Evolutionary conservation across 148 eudicot genomes (phyloP), one percentile per base, ranked within the genome.

Genomic region (Fagopyrum tataricum): DNA sequence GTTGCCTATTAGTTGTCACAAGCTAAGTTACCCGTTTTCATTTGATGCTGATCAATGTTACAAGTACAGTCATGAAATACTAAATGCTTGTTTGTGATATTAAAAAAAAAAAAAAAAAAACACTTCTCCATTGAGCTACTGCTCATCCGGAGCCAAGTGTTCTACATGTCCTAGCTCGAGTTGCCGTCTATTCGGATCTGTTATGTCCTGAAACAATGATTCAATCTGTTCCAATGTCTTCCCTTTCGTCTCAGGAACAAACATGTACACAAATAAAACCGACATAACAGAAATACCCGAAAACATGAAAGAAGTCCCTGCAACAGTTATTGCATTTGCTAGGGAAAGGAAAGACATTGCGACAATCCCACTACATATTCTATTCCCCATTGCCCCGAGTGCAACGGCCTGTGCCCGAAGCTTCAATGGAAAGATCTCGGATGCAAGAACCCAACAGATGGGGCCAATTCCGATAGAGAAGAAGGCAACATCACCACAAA

Each of bases 401-500:
- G 88, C 97, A 6, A 84, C 82, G 4, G 95, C 97, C 61, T 92
- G 92, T 42, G 95, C 92, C 3, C 97, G 76, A 31, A 92, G 44
- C 81, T 87, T 84, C 48, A 92, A 12, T 0, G 97, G 97, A 44
- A 85, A 92, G 6, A 92, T 90, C 62, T 92, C 95, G 0, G 91
- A 86, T 14, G 85, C 84, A 59, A 92, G 15, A 62, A 90, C 97
- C 95, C 95, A 89, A 26, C 95, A 86, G 17, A 90, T 82, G 0
- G 97, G 95, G 7, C 97, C 92, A 17, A 92, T 85, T 10, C 97
- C 97, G 0, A 92, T 76, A 0, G 97, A 92, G 72, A 92, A 92
- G 86, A 92, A 89, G 1, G 92, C 92, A 42, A 92, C 95, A 48
- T 86, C 84, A 20, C 87, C 95, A 76, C 95, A 90, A 67, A 92